A percentile compares a stretch with the other conserved stretches of the same genome.
Conservation (phyloP, 2,329 filamentous ascomycete species). For the Trichoderma sp. region DNA sequence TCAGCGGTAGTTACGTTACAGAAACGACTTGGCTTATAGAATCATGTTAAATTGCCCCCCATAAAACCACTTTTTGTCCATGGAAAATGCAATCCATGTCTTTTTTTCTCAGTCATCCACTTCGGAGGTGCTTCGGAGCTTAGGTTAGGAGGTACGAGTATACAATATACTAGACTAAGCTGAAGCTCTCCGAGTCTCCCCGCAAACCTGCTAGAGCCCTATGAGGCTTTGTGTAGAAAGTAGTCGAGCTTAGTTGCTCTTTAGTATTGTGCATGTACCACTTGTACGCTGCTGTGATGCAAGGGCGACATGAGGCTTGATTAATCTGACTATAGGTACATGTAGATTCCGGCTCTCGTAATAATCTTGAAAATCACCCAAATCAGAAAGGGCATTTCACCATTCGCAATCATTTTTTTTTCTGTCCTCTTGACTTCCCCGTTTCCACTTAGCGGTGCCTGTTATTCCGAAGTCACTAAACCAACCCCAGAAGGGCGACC, state of each 20-base stretch:
- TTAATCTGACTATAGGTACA: neutral
- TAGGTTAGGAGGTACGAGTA: neutral
- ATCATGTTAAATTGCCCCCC: neutral
- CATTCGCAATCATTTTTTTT: neutral
- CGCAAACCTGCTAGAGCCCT: neutral
- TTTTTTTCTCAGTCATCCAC: neutral
- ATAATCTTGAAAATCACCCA: neutral
- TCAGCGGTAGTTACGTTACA: neutral
- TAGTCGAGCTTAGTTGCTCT: neutral
- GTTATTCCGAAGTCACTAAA: neutral
- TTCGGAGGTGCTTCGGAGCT: neutral
- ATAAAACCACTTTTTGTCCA: neutral
- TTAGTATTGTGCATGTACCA: neutral
- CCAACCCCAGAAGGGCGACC: neutral
- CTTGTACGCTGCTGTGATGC: neutral
- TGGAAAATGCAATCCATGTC: neutral
- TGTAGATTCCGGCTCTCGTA: neutral
- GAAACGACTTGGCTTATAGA: neutral
- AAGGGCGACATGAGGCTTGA: neutral
- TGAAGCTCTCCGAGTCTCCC: neutral
- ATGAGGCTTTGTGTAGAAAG: neutral
- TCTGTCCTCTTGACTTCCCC: neutral
- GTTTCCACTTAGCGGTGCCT: neutral
- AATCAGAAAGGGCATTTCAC: neutral
- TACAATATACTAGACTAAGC: neutral